Percentiles rank a stretch among this genome's conserved stretches.
These are phyloP conservation scores for Hypoxylon sp. DNA, from an alignment of 2,329 filamentous ascomycete species.

Conservation along the genomic window DNA sequence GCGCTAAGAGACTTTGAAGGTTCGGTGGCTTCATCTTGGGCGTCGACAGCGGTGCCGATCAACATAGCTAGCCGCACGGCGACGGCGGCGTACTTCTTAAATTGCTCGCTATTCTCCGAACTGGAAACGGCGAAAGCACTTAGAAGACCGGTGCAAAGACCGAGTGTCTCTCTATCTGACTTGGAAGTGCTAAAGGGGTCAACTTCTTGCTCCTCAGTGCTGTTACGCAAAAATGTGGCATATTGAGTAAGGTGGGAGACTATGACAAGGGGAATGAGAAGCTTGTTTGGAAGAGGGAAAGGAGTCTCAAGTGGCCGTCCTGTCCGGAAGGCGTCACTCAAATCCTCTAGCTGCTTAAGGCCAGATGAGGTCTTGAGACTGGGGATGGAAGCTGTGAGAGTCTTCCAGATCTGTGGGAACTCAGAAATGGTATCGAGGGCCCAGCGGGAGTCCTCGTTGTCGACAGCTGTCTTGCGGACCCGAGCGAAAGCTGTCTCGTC, in stretches of 20 bases:
- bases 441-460: slow-evolving; percentile 34
- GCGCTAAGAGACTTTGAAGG: slow-evolving; percentile 45
- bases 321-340: slow-evolving; percentile 35
- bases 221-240: slow-evolving; percentile 28
- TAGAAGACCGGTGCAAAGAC: slow-evolving; percentile 60
- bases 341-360: slow-evolving; percentile 33
- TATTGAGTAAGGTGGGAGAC: slow-evolving; percentile 53
- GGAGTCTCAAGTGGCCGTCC: slow-evolving; percentile 33
- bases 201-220: slow-evolving; percentile 15
- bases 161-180: slow-evolving; percentile 50
- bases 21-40: slow-evolving; percentile 48
- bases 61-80: slow-evolving; percentile 59
- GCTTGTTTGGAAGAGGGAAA: slow-evolving; percentile 39
- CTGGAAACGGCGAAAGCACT: slow-evolving; percentile 57
- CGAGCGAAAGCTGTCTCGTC: slow-evolving; percentile 31
- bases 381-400: slow-evolving; percentile 29
- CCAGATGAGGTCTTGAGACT: slow-evolving; percentile 26
- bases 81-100: slow-evolving; percentile 56
- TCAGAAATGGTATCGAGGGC: slow-evolving; percentile 33
- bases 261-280: slow-evolving; percentile 58
- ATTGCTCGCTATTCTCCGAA: slow-evolving; percentile 48
- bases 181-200: slow-evolving; percentile 23
- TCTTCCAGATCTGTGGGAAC: slow-evolving; percentile 39
- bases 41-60: slow-evolving; percentile 58
- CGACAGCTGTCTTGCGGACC: slow-evolving; percentile 34